Conservation (phyloP, 2,329 filamentous ascomycete genomes). For the Colletotrichum sojae region DNA sequence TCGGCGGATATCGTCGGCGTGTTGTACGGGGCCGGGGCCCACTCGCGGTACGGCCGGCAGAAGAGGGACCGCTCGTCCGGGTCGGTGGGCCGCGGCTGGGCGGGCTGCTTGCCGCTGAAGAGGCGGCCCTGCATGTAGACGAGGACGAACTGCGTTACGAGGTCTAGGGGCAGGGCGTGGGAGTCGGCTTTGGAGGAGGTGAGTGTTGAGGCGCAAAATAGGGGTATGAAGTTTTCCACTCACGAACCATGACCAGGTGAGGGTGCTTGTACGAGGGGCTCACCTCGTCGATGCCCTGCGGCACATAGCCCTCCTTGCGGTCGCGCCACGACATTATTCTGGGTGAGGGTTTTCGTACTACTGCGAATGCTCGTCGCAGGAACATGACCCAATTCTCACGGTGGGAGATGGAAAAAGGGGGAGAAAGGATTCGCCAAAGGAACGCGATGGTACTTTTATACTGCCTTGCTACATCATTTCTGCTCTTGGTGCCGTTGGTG, state of each 20-base stretch:
- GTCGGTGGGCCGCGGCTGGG: background rate
- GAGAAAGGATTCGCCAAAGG: background rate
- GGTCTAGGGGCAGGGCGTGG: background rate
- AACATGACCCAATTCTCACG: background rate
- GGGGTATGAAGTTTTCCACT: background rate
- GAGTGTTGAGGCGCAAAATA: background rate
- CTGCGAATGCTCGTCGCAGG: background rate
- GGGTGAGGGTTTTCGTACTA: background rate
- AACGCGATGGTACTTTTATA: background rate
- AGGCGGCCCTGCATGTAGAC: slow-evolving; percentile 5
- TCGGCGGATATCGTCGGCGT: background rate
- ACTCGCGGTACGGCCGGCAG: slow-evolving; percentile 19
- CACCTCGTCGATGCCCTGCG: slow-evolving; percentile 16
- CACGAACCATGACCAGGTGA: slow-evolving; percentile 24
- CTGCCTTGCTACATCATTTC: background rate
- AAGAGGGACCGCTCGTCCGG: slow-evolving; percentile 23
- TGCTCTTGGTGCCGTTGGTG: background rate
- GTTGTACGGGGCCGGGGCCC: slow-evolving; percentile 30
- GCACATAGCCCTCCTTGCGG: background rate
- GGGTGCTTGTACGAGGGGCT: slow-evolving; percentile 24
- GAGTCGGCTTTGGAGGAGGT: background rate
- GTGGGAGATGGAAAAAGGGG: background rate
- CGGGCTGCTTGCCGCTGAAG: slow-evolving; percentile 16
- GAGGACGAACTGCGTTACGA: background rate
- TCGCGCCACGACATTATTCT: background rate